These are phyloP conservation scores for Sugiyamaella marilandica DNA, from an alignment of 805 yeast species.

Conservation along the genomic window DNA sequence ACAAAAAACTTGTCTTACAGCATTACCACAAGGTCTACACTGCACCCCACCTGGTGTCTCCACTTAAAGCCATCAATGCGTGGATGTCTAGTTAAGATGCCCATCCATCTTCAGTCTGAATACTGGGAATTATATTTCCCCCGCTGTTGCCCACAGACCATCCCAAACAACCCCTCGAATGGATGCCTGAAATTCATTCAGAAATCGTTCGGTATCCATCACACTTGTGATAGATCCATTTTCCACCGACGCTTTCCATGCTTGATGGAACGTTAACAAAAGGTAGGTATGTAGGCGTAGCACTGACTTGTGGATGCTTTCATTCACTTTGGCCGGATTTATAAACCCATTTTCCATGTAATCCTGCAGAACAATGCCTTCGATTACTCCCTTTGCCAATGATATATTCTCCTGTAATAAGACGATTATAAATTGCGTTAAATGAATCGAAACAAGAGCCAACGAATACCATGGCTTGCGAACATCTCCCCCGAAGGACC, in stretches of 20 bases:
- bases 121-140: neutral
- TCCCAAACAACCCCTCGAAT: neutral
- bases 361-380: neutral
- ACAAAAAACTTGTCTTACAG: no score
- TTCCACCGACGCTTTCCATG: slow-evolving; percentile 23
- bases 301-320: slow-evolving; percentile 4
- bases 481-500: slow-evolving; percentile 18
- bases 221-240: slow-evolving; percentile 22
- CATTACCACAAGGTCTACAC: no score
- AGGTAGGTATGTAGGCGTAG: slow-evolving; percentile 18
- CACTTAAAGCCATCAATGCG: no score
- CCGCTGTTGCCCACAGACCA: neutral
- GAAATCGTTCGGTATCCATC: slow-evolving; percentile 26
- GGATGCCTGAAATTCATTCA: neutral
- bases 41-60: no score
- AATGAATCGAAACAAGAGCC: slow-evolving; percentile 33
- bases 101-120: no score
- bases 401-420: slow-evolving; percentile 14
- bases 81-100: no score
- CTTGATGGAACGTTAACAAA: slow-evolving; percentile 23
- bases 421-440: slow-evolving; percentile 18
- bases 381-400: slow-evolving; percentile 6
- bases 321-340: neutral
- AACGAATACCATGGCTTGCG: slow-evolving; percentile 31
- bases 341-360: neutral